Conservation (phyloP, 371 early-diverging fungal genomes). For the Paraphysoderma sedebokerense region DNA sequence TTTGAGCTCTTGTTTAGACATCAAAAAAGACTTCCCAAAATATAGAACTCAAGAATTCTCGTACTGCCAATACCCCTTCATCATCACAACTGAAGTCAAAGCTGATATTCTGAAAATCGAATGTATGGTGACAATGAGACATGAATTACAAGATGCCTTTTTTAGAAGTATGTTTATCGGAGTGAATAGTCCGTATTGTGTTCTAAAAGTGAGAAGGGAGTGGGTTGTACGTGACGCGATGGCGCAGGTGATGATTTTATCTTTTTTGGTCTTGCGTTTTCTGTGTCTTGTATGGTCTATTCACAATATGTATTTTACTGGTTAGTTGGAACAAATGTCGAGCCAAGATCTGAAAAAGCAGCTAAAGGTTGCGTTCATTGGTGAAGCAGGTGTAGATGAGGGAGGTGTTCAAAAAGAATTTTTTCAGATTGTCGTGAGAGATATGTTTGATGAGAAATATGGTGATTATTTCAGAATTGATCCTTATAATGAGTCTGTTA, state of each 20-base stretch:
- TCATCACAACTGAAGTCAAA: conserved; percentile 69
- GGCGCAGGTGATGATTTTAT: conserved; percentile 42
- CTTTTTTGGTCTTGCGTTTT: too few relatives aligned
- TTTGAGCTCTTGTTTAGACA: too few relatives aligned
- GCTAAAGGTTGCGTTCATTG: conserved; percentile 73
- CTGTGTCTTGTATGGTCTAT: too few relatives aligned
- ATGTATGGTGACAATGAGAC: conserved; percentile 68
- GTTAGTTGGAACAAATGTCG: too few relatives aligned
- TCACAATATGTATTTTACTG: too few relatives aligned
- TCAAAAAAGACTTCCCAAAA: too few relatives aligned
- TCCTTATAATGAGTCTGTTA: not conserved
- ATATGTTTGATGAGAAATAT: conserved; percentile 79
- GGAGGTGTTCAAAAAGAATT: conserved; percentile 97
- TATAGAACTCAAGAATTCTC: too few relatives aligned
- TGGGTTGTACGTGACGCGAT: conserved; percentile 71
- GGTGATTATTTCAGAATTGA: conserved; percentile 23
- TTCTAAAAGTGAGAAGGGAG: conserved; percentile 62
- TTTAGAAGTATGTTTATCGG: conserved; percentile 74
- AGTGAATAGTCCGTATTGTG: conserved; percentile 60
- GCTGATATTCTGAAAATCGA: conserved; percentile 77
- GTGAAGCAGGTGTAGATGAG: conserved; percentile 75
- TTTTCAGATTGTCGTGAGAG: conserved; percentile 74
- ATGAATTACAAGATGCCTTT: conserved; percentile 48
- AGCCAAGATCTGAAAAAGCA: conserved; percentile 59
- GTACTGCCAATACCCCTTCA: conserved; percentile 77